Evolutionary conservation across 1,139 yeast genomes (phyloP), one percentile per base, ranked within the genome.

Genomic region (Pneumocystis oryctolagi): DNA sequence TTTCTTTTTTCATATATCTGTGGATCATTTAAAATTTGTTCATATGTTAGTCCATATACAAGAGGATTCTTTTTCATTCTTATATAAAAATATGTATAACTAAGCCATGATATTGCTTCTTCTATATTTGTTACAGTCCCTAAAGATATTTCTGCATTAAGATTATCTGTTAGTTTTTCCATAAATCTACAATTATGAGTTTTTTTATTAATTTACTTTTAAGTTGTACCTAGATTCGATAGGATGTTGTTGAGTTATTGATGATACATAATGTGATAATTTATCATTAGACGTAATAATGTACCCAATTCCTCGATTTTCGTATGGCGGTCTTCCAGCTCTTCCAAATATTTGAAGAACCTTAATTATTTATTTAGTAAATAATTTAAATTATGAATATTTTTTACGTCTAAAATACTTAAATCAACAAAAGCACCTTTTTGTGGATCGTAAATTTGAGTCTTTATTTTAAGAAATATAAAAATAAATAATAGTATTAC

Each of bases 311-410:
- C 98, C 99, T 71, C 81, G 85, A 64, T 82, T 82, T 70, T 94
- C 96, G 74, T 83, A 94, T 69, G 95, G 98, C 0, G 99, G 99
- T 76, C 99, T 84, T 75, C 99, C 99, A 56, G 98, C 98, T 77
- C 99, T 87, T 69, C 99, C 99, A 76, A 94, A 92, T 69, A 94
- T 94, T 76, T 94, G 99, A 66, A 94, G 86, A 47, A 94, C 59
- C 59, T 57, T 35, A 28, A 12, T 8, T 9, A 9, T 9, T 5
- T n/a, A 47, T 9, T 47, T 3, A 47, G 31, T 16, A 25, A 30
- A 14, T 30, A 28, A 18, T 28, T 28, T 57, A 57, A 18, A 57
- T 20, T 35, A 25, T 9, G 31, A 1, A 5, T 9, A 2, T 9
- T 5, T 35, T 28, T 57, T 57, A 57, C 96, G 75, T 94, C 99